Evolutionary conservation across 2,329 filamentous ascomycete genomes (phyloP), one percentile per base, ranked within the genome.

Genomic region (Fusarium duplospermum): DNA sequence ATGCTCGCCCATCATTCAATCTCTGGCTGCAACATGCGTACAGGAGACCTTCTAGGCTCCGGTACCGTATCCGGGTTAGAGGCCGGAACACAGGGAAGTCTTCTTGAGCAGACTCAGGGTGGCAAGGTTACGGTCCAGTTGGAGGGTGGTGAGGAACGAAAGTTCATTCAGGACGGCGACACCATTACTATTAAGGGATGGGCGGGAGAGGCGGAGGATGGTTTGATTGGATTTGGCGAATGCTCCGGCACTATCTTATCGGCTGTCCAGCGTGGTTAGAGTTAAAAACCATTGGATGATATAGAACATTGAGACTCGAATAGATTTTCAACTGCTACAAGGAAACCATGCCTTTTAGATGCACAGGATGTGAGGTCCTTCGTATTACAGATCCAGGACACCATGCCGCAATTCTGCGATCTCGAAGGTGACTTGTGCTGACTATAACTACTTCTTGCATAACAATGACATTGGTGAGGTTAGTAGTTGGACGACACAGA

Each of bases 1-100:
- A 95, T 96, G 93, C 85, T 96, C 60, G 89, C 94, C 0, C 94
- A 96, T 81, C 94, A 96, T 80, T 91, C 92, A 2, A 88, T 94
- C 59, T 92, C 91, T 0, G 94, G 94, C 2, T 96, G 94, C 81
- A 91, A 92, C 13, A 86, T 96, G 83, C 88, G 90, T 7, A 87
- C 91, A 0, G 94, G 94, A 52, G 94, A 96, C 78, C 81, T 96
- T 35, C 83, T 96, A 2, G 94, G 93, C 2, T 93, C 91, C 1
- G 94, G 93, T 8, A 96, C 93, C 0, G 95, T 96, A 70, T 84
- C 83, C 0, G 93, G 93, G 10, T 88, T 89, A 18, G 85, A 91
- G 67, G 47, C 82, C 1, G 93, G 93, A 13, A 89, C 89, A 6
- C 85, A 91, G 71, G 93, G 93, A 6, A 92, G 92, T 80, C 82